Conservation (phyloP, 75 land plant genomes). For the Selaginella tamariscina region DNA sequence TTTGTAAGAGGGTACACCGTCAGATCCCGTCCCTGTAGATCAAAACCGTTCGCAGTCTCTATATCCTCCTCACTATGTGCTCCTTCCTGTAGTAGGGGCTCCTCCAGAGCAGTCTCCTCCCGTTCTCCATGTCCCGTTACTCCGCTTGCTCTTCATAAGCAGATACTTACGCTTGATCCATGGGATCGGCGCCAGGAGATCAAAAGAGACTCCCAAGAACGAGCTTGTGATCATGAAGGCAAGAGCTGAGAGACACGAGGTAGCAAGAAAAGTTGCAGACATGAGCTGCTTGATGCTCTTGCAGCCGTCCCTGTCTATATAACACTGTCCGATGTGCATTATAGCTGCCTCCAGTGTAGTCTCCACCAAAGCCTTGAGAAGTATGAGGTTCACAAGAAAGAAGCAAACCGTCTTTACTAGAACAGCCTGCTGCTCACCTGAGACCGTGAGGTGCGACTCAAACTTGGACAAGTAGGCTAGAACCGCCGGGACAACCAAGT, state of each 20-base stretch:
- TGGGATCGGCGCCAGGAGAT: conserved; percentile 72
- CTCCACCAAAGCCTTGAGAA: conserved; percentile 64
- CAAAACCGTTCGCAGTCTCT: conserved; percentile 22
- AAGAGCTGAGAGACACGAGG: conserved; percentile 69
- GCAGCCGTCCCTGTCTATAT: conserved; percentile 73
- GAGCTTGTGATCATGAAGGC: conserved; percentile 80
- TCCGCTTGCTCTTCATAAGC: conserved; percentile 20
- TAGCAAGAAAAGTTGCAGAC: conserved; percentile 64
- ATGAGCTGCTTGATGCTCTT: conserved; percentile 67
- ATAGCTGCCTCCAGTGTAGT: conserved; percentile 51
- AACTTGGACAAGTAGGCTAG: conserved; percentile 67
- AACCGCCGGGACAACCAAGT: conserved; percentile 57
- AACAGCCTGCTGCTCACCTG: conserved; percentile 81
- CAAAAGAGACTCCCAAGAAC: conserved; percentile 76
- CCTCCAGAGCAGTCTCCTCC: conserved; percentile 27
- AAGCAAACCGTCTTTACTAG: conserved; percentile 73
- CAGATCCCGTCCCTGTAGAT: conserved; percentile 45
- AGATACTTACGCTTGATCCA: conserved; percentile 71
- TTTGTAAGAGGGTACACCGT: conserved; percentile 45
- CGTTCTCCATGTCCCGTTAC: neutral
- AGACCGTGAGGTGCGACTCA: conserved; percentile 70
- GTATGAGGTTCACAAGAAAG: conserved; percentile 73
- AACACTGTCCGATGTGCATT: conserved; percentile 57
- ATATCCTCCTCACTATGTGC: conserved; percentile 7
- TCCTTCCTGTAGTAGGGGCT: conserved; percentile 38